phyloP scores from a whole-genome alignment of 2,329 filamentous ascomycete species.

The Graphilbum sp. region DNA sequence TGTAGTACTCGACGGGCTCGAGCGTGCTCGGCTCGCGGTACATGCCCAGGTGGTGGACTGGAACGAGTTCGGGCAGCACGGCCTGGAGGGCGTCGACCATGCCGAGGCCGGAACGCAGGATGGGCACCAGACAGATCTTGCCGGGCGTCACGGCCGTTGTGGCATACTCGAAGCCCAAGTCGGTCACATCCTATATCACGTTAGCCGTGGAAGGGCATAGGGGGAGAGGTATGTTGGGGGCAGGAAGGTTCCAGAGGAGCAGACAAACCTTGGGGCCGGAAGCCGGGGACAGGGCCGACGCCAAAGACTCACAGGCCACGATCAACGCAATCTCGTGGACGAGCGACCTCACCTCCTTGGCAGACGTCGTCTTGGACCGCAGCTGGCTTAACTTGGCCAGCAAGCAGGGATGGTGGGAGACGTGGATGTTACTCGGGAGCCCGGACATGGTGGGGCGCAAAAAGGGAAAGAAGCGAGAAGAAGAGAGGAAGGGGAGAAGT shows the following conservation, averaged over 20 bases:
- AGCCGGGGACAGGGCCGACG: constrained; percentile 37
- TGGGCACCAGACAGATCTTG: constrained; percentile 69
- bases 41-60: constrained; percentile 85
- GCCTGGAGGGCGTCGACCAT: constrained; percentile 83
- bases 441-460: background rate
- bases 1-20: constrained; percentile 92
- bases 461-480: background rate
- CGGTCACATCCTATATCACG: constrained; percentile 49
- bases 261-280: constrained; percentile 46
- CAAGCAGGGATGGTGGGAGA: constrained; percentile 76
- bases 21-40: constrained; percentile 82
- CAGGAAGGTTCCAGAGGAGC: background rate
- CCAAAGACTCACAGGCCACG: constrained; percentile 67
- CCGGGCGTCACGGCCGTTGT: constrained; percentile 45
- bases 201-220: constrained; percentile 1
- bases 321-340: constrained; percentile 79
- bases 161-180: constrained; percentile 61
- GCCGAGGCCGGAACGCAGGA: constrained; percentile 77
- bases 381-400: constrained; percentile 80
- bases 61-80: constrained; percentile 63
- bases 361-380: constrained; percentile 51
- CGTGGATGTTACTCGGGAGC: constrained; percentile 45
- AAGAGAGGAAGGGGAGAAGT: background rate
- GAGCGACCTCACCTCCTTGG: constrained; percentile 63
- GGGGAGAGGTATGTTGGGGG: background rate